A percentile compares a stretch with the other conserved stretches of the same genome.
Conservation (phyloP, 2,329 filamentous ascomycete genomes). For the Phoma sp. region DNA sequence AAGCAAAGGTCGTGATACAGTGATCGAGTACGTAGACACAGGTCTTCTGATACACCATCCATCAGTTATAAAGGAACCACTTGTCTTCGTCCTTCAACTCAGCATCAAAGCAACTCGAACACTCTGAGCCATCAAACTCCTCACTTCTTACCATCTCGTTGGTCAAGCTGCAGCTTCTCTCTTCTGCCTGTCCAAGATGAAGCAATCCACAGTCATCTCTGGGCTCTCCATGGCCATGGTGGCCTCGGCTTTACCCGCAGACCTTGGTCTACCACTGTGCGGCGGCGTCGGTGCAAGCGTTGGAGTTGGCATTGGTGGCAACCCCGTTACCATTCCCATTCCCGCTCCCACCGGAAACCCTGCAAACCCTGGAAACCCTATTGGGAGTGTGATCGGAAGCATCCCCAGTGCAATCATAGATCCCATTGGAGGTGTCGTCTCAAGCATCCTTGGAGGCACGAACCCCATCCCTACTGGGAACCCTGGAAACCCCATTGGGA, state of each 20-base stretch:
- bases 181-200: background rate
- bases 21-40: background rate
- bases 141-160: background rate
- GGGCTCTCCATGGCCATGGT: background rate
- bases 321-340: background rate
- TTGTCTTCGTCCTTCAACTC: background rate
- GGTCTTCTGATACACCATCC: too few relatives aligned
- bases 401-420: background rate
- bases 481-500: background rate
- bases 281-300: background rate
- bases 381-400: background rate
- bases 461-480: background rate
- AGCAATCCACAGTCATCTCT: background rate
- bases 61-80: background rate
- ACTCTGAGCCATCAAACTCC: background rate
- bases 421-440: background rate
- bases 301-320: background rate
- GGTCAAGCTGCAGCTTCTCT: background rate
- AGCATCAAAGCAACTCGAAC: background rate
- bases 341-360: background rate
- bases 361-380: background rate
- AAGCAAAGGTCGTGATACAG: background rate
- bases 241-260: background rate
- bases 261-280: background rate
- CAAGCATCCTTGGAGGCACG: background rate